phyloP scores from a whole-genome alignment of 1,284 basidiomycete species.

The Tremellales sp. region DNA sequence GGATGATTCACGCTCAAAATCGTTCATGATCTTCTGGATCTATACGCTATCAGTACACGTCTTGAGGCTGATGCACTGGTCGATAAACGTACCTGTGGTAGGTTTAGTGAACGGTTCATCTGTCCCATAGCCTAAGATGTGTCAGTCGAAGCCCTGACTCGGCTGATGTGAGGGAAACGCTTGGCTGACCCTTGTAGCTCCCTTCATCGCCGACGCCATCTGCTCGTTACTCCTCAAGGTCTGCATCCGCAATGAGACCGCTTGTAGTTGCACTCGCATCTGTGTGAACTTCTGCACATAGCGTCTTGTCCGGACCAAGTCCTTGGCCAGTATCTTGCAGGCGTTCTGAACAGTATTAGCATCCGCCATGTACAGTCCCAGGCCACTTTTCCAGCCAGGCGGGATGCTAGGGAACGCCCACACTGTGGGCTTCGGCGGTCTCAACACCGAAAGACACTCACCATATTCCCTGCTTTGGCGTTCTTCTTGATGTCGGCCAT shows the following conservation, averaged over 20 bases:
- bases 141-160: background rate
- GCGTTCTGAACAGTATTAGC: slow-evolving; percentile 69
- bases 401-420: background rate
- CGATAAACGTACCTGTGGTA: slow-evolving; percentile 57
- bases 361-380: too few relatives aligned
- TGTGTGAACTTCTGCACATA: slow-evolving; percentile 99
- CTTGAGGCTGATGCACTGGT: background rate
- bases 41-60: too few relatives aligned
- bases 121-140: slow-evolving; percentile 90
- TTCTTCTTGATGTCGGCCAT: slow-evolving; percentile 93
- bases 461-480: slow-evolving; percentile 93
- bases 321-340: slow-evolving; percentile 99
- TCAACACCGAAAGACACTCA: slow-evolving; percentile 48
- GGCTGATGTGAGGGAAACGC: background rate
- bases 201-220: slow-evolving; percentile 99
- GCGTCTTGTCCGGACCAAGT: slow-evolving; percentile 89
- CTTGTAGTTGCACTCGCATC: slow-evolving; percentile 97
- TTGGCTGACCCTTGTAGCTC: slow-evolving; percentile 77
- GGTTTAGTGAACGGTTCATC: slow-evolving; percentile 94
- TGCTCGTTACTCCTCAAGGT: slow-evolving; percentile 94
- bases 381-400: background rate
- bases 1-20: slow-evolving; percentile 94
- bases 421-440: background rate
- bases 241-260: slow-evolving; percentile 92
- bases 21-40: slow-evolving; percentile 94